phyloP scores from a whole-genome alignment of 106 monocot genomes.

The Ottelia alismoides region DNA sequence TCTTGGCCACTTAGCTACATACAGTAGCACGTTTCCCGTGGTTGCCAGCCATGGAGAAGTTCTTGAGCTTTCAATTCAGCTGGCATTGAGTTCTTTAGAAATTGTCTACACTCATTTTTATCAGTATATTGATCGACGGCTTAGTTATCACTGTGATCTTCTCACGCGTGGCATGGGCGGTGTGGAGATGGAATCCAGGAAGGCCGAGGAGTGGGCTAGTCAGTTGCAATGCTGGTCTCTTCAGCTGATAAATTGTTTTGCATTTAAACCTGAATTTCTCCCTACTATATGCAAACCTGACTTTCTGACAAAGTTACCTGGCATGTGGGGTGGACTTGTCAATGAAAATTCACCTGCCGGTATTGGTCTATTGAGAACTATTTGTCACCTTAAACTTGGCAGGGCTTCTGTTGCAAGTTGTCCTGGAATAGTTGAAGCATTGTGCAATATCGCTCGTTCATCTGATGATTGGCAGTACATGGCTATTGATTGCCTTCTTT shows the following conservation, averaged over 20 bases:
- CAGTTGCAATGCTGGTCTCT: conserved; percentile 99
- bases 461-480: conserved; percentile 99
- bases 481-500: conserved; percentile 95
- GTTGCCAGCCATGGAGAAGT: conserved; percentile 83
- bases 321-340: conserved; percentile 98
- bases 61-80: conserved; percentile 85
- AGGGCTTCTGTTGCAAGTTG: conserved; percentile 55
- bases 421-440: conserved; percentile 56
- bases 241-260: conserved; percentile 98
- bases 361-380: conserved; percentile 80
- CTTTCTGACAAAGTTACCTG: conserved; percentile 67
- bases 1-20: conserved; percentile 86
- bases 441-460: conserved; percentile 84
- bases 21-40: conserved; percentile 74
- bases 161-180: conserved; percentile 98
- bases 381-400: conserved; percentile 88
- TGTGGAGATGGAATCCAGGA: conserved; percentile 94
- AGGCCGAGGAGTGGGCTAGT: conserved; percentile 99
- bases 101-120: conserved; percentile 98
- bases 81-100: conserved; percentile 81
- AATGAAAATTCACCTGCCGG: conserved; percentile 99
- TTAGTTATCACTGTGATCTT: conserved; percentile 95
- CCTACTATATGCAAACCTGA: conserved; percentile 81
- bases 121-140: conserved; percentile 61
- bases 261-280: conserved; percentile 95